Evolutionary conservation across 805 yeast genomes (phyloP), one percentile per base, ranked within the genome.

Genomic region (Ogataea paraovalis): DNA sequence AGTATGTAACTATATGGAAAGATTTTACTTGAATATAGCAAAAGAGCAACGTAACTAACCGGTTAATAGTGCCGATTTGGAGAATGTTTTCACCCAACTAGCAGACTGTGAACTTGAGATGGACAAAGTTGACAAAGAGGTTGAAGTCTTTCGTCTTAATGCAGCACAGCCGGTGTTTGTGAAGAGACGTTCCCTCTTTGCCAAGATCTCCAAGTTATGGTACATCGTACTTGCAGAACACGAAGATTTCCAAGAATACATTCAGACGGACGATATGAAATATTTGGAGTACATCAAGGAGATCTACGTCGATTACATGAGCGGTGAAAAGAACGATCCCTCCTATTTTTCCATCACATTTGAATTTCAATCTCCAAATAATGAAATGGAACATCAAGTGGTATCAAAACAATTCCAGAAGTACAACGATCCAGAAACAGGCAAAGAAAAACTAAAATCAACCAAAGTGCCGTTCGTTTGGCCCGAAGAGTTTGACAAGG

Each of bases 191-290:
- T 69, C 58, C 6, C 66, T 76, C n/a, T 70, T 83, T 14, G 47
- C 56, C 4, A 62, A 72, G 3, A 77, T 90, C 39, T 89, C 91
- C 1, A 78, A 79, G 53, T 90, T 92, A 65, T 92, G 98, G 98
- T 84, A 86, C 58, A 78, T 85, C 45, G 96, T 87, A 0, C 67
- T 92, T 10, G 89, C 91, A 2, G 88, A 87, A 60, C 85, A 85
- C 58, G 85, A 86, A 44, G 96, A 87, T 54, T 86, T 92, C 61
- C 84, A 87, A 14, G 96, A 90, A 52, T 88, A 79, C 62, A 71
- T 91, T 18, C 75, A 81, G 27, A 80, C 84, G 2, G 87, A 85
- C 34, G 97, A 91, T 65, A 80, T 83, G 68, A 83, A 83, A 62
- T 85, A 78, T 56, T 63, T 90, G 42, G 97, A 90, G 58, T 64